Evolutionary conservation across 169 alveolate species (phyloP), one percentile per base, ranked within the genome.

Genomic region (Cryptosporidium sp.): DNA sequence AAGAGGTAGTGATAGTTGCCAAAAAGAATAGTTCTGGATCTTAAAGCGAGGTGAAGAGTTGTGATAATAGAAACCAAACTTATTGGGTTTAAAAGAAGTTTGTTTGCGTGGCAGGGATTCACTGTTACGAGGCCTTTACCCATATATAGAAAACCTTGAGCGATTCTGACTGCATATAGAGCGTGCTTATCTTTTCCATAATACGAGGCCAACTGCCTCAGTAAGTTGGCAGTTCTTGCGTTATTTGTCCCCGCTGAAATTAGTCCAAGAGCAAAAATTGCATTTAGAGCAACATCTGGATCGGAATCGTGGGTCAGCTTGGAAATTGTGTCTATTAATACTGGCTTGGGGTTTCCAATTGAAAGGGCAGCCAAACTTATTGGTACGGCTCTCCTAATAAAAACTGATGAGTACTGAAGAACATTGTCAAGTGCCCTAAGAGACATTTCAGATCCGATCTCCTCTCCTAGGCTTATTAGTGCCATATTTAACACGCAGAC

Each of bases 251-350:
- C 98, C n/a, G 98, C 97, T 18, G 99, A 98, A 26, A 98, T 97
- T 50, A 98, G 71, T 6, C 99, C 99, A 85, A 98, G 94, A 21
- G 99, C 96, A 73, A 98, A 94, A 16, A 98, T 97, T 2, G 99
- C 99, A 91, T 96, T 95, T 85, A 95, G 92, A 39, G 99, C 98
- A 1, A 97, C 98, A 73, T 97, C 98, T 70, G 95, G 93, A 85
- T 99, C 99, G 26, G 94, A 94, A 92, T 99, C 99, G 94, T 98
- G 99, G 26, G 99, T 95, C 70, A 99, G 96, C 92, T 98, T 98
- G 65, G 98, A 95, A 55, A 97, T 91, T 31, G 95, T 74, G 93
- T 95, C 97, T 62, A 92, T 87, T 26, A 70, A 23, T 16, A 68
- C 92, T 6, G 98, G 99, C 93, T 96, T 96, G 9, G 99, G 99